Percentiles rank a stretch among this genome's conserved stretches.
Evolutionary conservation across 345 rosid species (phyloP).

Genomic region (Hibiscus mutabilis): DNA sequence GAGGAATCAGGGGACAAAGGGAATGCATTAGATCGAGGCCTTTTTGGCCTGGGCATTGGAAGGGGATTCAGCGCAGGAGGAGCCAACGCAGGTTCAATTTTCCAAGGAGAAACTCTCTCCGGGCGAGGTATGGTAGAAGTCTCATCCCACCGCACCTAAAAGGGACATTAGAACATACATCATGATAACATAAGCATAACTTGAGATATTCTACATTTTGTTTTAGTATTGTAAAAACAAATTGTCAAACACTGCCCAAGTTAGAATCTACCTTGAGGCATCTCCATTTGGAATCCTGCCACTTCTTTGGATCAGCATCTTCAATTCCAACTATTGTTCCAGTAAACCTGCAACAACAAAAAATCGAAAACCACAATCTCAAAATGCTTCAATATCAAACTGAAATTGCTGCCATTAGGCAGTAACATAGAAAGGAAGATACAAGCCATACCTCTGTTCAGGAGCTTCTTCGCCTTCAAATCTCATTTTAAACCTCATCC

Average conservation of each 20-base stretch:
- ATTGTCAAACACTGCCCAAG: not conserved
- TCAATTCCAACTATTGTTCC: slow-evolving; percentile 78
- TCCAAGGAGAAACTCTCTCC: slow-evolving; percentile 90
- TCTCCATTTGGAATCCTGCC: slow-evolving; percentile 78
- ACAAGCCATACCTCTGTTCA: slow-evolving; percentile 53
- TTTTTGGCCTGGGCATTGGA: slow-evolving; percentile 53
- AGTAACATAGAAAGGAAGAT: not conserved
- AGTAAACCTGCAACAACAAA: slow-evolving; percentile 43
- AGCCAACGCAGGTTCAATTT: slow-evolving; percentile 74
- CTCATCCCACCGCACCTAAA: slow-evolving; percentile 88
- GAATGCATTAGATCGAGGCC: slow-evolving; percentile 47
- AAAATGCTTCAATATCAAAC: not conserved
- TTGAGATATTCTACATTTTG: slow-evolving; percentile 6
- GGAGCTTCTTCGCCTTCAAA: slow-evolving; percentile 94
- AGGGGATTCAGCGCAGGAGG: slow-evolving; percentile 63
- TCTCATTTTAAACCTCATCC: slow-evolving; percentile 91
- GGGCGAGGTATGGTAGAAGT: slow-evolving; percentile 61
- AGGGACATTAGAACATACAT: not conserved
- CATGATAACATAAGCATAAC: not conserved
- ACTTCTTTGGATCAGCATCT: slow-evolving; percentile 49
- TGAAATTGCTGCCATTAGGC: too few relatives aligned
- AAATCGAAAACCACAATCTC: not conserved
- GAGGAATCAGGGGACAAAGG: slow-evolving; percentile 56
- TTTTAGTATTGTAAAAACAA: not conserved
- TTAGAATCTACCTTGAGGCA: slow-evolving; percentile 51